Percentiles rank a stretch among this genome's conserved stretches.
Conservation (phyloP, 768 basidiomycete species). For the Suillus bovinus region DNA sequence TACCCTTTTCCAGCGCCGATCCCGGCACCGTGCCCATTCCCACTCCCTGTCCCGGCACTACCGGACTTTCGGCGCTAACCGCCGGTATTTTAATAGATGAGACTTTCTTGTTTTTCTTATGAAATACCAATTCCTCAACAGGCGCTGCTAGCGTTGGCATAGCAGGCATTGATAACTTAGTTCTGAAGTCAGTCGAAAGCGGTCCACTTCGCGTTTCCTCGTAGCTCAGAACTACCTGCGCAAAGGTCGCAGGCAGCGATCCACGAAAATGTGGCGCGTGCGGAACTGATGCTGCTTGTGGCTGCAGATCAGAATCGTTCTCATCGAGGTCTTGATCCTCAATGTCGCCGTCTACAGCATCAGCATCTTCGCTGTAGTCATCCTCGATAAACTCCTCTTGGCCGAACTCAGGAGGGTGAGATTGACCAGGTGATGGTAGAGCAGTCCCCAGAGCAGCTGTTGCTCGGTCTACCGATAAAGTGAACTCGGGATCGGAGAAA, state of each 20-base stretch:
- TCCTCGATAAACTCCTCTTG: slow-evolving; percentile 39
- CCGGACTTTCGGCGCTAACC: slow-evolving; percentile 15
- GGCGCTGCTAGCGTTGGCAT: slow-evolving; percentile 12
- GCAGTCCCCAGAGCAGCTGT: slow-evolving; percentile 35
- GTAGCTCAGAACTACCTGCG: slow-evolving; percentile 43
- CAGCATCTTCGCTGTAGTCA: slow-evolving; percentile 49
- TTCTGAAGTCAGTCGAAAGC: slow-evolving; percentile 21
- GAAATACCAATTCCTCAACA: slow-evolving; percentile 21
- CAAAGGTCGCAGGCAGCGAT: slow-evolving; percentile 28
- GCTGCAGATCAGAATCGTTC: slow-evolving; percentile 30
- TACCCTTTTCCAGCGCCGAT: slow-evolving; percentile 34
- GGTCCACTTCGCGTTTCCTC: slow-evolving; percentile 30
- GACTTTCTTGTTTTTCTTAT: slow-evolving; percentile 48
- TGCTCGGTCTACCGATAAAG: slow-evolving; percentile 50
- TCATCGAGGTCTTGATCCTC: slow-evolving; percentile 38
- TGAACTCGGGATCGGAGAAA: slow-evolving; percentile 55
- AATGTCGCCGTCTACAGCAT: slow-evolving; percentile 44
- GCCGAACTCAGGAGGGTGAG: slow-evolving; percentile 37
- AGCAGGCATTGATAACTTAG: slow-evolving; percentile 29
- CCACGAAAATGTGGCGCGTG: slow-evolving; percentile 17
- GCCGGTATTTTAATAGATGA: slow-evolving; percentile 31
- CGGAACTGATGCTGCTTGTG: slow-evolving; percentile 20
- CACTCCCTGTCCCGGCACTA: slow-evolving; percentile 12
- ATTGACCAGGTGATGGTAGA: slow-evolving; percentile 32
- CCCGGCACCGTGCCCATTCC: slow-evolving; percentile 32